Evolutionary conservation across 495 filamentous ascomycete species (phyloP).

Genomic region (Lasiosphaeria ovina): DNA sequence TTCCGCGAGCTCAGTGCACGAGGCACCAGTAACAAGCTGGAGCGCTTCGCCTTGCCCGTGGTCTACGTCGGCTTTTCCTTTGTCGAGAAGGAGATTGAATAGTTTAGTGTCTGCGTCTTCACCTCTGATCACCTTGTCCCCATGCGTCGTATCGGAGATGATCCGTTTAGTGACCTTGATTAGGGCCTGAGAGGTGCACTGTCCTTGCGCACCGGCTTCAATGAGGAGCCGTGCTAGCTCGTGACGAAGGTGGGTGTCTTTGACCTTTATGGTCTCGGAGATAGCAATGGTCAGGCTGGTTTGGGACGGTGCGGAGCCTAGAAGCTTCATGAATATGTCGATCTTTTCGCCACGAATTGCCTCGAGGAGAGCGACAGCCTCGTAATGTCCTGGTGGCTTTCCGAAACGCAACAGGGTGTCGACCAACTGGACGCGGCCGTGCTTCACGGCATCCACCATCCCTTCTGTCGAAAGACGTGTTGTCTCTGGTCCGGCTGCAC

Average conservation of each 20-base stretch:
- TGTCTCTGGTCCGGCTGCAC: constrained; percentile 28
- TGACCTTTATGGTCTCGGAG: constrained; percentile 23
- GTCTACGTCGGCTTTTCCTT: constrained; percentile 45
- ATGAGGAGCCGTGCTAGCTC: constrained; percentile 21
- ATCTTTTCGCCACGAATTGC: constrained; percentile 24
- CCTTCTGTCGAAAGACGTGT: constrained; percentile 23
- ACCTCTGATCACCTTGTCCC: constrained; percentile 4
- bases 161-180: constrained; percentile 22
- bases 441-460: constrained; percentile 22
- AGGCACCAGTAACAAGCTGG: constrained; percentile 33
- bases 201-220: constrained; percentile 22
- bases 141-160: constrained; percentile 5
- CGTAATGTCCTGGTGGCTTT: constrained; percentile 17
- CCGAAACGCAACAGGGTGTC: constrained; percentile 22
- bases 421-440: constrained; percentile 15
- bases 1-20: constrained; percentile 31
- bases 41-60: constrained; percentile 34
- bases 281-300: constrained; percentile 23
- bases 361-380: constrained; percentile 26
- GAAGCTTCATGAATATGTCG: constrained; percentile 24
- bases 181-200: constrained; percentile 26
- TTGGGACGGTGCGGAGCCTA: constrained; percentile 21
- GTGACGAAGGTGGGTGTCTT: constrained; percentile 17
- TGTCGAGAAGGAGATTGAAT: constrained; percentile 35
- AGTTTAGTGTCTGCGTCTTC: constrained; percentile 29